Evolutionary conservation across 2,329 filamentous ascomycete species (phyloP).

Genomic region (Phaeosphaeriaceae sp.): DNA sequence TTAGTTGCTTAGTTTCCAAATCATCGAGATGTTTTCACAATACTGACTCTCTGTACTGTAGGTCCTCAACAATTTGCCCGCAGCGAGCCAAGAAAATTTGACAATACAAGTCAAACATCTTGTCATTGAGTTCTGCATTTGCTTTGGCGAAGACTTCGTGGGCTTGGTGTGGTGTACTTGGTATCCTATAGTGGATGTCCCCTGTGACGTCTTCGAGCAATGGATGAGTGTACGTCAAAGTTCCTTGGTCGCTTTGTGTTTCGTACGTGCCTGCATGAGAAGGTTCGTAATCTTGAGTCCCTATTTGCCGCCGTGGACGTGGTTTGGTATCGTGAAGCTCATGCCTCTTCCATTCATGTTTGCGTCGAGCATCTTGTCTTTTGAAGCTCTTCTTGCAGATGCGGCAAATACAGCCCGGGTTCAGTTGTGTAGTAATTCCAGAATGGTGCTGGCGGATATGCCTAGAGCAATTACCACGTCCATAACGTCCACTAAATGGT

Average conservation of each 20-base stretch:
- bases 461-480: conserved; percentile 3
- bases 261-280: conserved; percentile 1
- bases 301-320: not conserved
- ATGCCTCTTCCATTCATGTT: conserved; percentile 13
- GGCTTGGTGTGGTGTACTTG: not conserved
- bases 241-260: not conserved
- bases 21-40: not conserved
- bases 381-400: conserved; percentile 2
- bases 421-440: not conserved
- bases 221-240: not conserved
- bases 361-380: conserved; percentile 9
- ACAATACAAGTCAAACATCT: not conserved
- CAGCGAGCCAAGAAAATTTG: not conserved
- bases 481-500: conserved; percentile 4
- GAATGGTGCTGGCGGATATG: conserved; percentile 6
- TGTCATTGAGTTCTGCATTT: not conserved
- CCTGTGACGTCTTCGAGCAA: not conserved
- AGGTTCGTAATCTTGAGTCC: not conserved
- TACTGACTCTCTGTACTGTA: conserved; percentile 3
- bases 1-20: conserved; percentile 1
- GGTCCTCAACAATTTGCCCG: not conserved
- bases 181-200: not conserved
- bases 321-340: conserved; percentile 3
- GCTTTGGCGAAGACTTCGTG: not conserved
- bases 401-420: conserved; percentile 3